A percentile compares a stretch with the other conserved stretches of the same genome.
Evolutionary conservation across 352 stramenopile species (phyloP).

Genomic region (Phytophthora megakarya): DNA sequence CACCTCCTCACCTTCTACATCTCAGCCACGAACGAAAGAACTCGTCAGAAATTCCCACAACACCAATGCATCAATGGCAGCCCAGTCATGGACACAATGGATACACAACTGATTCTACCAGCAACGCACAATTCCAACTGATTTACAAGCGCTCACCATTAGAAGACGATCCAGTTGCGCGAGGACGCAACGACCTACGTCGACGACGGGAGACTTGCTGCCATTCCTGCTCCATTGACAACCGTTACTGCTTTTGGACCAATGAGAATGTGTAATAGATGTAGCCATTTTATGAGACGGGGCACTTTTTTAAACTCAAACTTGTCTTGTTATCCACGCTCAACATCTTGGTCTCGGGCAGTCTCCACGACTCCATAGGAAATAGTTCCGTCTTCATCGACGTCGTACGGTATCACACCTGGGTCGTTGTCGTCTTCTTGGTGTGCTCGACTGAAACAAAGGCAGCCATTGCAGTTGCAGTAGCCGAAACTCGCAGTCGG

Average conservation of each 20-base stretch:
- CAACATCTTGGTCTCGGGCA: slow-evolving; percentile 18
- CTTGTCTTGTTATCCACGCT: slow-evolving; percentile 19
- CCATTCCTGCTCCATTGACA: slow-evolving; percentile 41
- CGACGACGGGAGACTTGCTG: slow-evolving; percentile 32
- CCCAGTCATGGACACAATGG: slow-evolving; percentile 19
- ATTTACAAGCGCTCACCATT: slow-evolving; percentile 3
- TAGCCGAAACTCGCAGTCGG: slow-evolving; percentile 38
- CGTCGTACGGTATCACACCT: slow-evolving; percentile 32
- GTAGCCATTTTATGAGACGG: slow-evolving; percentile 14
- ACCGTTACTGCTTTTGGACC: neutral
- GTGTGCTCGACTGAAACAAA: slow-evolving; percentile 31
- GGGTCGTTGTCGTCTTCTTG: slow-evolving; percentile 22
- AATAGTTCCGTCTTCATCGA: slow-evolving; percentile 29
- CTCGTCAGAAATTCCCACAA: neutral
- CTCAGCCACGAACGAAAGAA: neutral
- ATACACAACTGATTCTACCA: neutral
- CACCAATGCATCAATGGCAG: neutral
- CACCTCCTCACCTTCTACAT: slow-evolving; percentile 25
- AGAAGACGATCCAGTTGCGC: neutral
- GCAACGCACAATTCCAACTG: neutral
- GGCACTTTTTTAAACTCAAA: neutral
- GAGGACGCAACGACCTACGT: neutral
- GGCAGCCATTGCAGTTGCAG: slow-evolving; percentile 42
- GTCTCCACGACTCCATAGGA: slow-evolving; percentile 30
- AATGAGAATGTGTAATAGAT: neutral